A percentile compares a stretch with the other conserved stretches of the same genome.
These are phyloP conservation scores for Debaryomycetaceae sp. DNA, from an alignment of 1,139 yeast genomes.

Conservation along the genomic window DNA sequence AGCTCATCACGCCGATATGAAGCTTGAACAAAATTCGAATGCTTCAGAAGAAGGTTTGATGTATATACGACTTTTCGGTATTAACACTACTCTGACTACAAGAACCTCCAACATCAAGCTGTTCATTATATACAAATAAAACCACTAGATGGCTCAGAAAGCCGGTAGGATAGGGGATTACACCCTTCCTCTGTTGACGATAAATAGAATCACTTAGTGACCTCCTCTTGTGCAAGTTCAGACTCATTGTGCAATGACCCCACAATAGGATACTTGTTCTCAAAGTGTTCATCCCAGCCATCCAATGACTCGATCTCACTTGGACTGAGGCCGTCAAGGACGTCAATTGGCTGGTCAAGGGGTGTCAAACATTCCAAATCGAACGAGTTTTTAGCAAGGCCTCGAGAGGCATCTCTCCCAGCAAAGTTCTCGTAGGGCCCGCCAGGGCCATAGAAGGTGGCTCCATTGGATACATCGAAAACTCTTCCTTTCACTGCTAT, in stretches of 20 bases:
- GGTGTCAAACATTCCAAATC: slow-evolving; percentile 58
- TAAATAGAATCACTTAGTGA: not conserved
- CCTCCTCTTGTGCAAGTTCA: not conserved
- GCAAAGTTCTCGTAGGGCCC: slow-evolving; percentile 96
- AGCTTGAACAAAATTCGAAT: not conserved
- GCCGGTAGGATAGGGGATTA: too few relatives aligned
- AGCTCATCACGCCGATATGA: slow-evolving; percentile 26
- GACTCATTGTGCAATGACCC: slow-evolving; percentile 44
- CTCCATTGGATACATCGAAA: slow-evolving; percentile 78
- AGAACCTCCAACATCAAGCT: not conserved
- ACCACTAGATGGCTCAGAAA: too few relatives aligned
- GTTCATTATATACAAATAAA: not conserved
- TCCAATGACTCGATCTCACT: slow-evolving; percentile 68
- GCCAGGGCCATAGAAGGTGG: slow-evolving; percentile 91
- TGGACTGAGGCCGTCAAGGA: slow-evolving; percentile 53
- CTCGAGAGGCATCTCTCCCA: slow-evolving; percentile 94
- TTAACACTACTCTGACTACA: not conserved
- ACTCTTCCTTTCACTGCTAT: slow-evolving; percentile 84
- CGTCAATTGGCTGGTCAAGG: slow-evolving; percentile 71
- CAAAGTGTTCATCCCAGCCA: slow-evolving; percentile 85
- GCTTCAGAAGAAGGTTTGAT: not conserved
- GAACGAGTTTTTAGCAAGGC: slow-evolving; percentile 86
- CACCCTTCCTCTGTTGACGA: too few relatives aligned
- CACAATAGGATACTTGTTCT: slow-evolving; percentile 68
- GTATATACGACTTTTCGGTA: not conserved